A percentile compares a stretch with the other conserved stretches of the same genome.
These are phyloP conservation scores for Fraxinus albicans DNA, from an alignment of 305 asterid genomes.

Conservation along the genomic window DNA sequence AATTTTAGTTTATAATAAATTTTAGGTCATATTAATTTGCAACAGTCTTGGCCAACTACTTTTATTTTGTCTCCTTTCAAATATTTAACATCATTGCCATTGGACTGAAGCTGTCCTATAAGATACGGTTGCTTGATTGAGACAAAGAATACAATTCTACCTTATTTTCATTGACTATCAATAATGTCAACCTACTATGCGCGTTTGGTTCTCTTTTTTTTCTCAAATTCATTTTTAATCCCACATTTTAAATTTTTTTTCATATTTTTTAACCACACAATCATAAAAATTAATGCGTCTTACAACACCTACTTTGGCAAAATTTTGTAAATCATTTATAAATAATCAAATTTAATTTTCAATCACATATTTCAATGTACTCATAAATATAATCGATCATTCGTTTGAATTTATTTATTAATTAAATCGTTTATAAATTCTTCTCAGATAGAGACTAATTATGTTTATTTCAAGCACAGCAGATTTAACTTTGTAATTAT, in stretches of 20 bases:
- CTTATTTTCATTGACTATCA: neutral
- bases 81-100: neutral
- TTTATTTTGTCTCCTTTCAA: neutral
- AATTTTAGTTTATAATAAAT: too few species aligned
- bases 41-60: neutral
- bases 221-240: too few species aligned
- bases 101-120: neutral
- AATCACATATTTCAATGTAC: too few species aligned
- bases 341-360: too few species aligned
- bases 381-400: too few species aligned
- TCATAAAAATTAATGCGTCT: too few species aligned
- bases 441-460: neutral
- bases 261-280: too few species aligned
- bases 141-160: too few species aligned
- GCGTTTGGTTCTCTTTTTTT: too few species aligned
- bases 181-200: neutral
- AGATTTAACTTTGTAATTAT: too few species aligned
- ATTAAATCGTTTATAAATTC: neutral
- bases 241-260: too few species aligned
- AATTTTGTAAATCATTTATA: neutral
- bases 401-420: neutral
- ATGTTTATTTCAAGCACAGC: neutral
- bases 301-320: too few species aligned
- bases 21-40: neutral
- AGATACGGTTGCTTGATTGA: neutral